Evolutionary conservation across 306 rosid genomes (phyloP), one percentile per base, ranked within the genome.

Genomic region (Medicago arabica): DNA sequence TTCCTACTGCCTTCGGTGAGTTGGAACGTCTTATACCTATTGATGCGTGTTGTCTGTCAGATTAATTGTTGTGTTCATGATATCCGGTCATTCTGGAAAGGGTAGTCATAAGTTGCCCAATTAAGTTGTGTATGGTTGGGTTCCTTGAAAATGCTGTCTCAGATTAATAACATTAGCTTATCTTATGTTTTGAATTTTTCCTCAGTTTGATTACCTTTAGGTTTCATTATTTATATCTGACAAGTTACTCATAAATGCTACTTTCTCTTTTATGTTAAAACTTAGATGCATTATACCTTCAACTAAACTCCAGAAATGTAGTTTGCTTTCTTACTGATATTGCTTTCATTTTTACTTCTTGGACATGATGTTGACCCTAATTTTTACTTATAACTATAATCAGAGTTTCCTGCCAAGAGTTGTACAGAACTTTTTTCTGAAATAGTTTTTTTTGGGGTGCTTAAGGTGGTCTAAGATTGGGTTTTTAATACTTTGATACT

Each of bases 1-100:
- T 86, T 86, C 96, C 96, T 69, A 79, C 92, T 79, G 67, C 92
- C 89, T 90, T 83, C 54, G 96, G 96, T 90, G 75, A 59, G 91
- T 81, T 75, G 31, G 2, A 66, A 41, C 19, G 12, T 66, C 9
- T 16, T 16, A 13, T 28, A 64, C 60, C 25, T 64, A 12, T 51
- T 49, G 14, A 63, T 7, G 5, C 44, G 49, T 69, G 44, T 46
- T 78, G 2, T 71, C 13, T 77, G 50, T 58, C 36, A 2, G 55
- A 59, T 58, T 44, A 67, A n/a, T 66, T 67, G 69, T 31, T 46
- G 21, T 65, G 17, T 73, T 57, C 19, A 44, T 34, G 19, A 19
- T 55, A 10, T 66, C 36, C 62, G 43, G 6, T 55, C 41, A 18
- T 16, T 72, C 5, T 6, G 1, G 62, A 9, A 5, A 19, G 6